Base-by-base conservation (phyloP, 805 yeast species). In the Phaffomyces antillensis region DNA sequence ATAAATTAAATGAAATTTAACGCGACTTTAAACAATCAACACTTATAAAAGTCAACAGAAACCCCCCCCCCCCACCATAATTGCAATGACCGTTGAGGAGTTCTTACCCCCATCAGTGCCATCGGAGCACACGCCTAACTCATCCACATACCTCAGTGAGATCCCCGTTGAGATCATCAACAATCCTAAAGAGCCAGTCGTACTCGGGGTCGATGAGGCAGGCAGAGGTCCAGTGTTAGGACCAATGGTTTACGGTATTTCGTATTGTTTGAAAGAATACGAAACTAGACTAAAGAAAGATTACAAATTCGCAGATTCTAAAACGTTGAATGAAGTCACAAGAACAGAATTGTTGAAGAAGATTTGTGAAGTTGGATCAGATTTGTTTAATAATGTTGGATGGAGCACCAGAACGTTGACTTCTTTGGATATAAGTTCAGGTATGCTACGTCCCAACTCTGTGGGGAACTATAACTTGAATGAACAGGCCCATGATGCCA, bases 211-310 rank as follows among this genome's bases (percentile, higher is more conserved):
- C 1, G 99, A 93, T 63, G 99, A 93, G 61, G 99, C 99, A 0
- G 99, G 99, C 1, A 73, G 99, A 52, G 99, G 99, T 0, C 99
- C 99, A 0, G 97, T 95, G 0, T 57, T 95, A 36, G 99, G 99
- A 0, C 95, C 98, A 0, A 93, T 93, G 99, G 99, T 93, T 2
- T 93, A 93, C 59, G 96, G 96, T 4, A 70, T 88, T 7, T 81
- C 93, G 4, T 93, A 88, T 59, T 82, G 95, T 50, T 64, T 81
- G 12, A 71, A 73, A 40, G 62, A 67, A 0, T 85, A 77, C 45
- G 67, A 66, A 48, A 61, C 70, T 28, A 58, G 64, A 1, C 59
- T 72, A 17, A 71, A 83, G 41, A 73, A 75, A 24, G 65, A 73
- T 30, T 83, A 77, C 52, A 96, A 89, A 15, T 93, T 93, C 66